Base-by-base conservation (phyloP, 148 eudicot genomes). In the Rhododendron williamsianum region DNA sequence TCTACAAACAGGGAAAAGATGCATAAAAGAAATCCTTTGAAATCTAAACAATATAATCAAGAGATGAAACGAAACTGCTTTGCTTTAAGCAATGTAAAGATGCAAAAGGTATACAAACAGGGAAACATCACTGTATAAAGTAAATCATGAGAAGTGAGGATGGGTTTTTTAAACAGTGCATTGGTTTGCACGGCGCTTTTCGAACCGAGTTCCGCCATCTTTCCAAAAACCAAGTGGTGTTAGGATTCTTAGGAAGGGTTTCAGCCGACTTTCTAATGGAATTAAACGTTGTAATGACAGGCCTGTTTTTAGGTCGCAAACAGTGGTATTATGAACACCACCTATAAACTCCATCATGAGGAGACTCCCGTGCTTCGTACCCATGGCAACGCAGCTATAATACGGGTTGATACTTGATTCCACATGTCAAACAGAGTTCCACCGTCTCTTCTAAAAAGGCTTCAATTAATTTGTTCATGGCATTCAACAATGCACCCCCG, bases 1-100 rank as follows among this genome's bases (percentile, higher is more conserved):
- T 87, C 86, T 71, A 79, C 27, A 58, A 67, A 63, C 41, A 48
- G 9, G 54, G 82, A 2, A 81, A 18, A 11, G 81, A 52, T 71
- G 0, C 4, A 2, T 51, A 51, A 11, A 12, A 12, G 54, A 51
- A 51, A 58, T 19, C 25, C 1, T 21, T 9, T 5, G 4, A 1
- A 82, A 48, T 7, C 3, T 48, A 84, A 6, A 21, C 33, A 27
- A 48, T 58, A 43, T 23, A 56, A 27, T 18, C 4, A 76, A 46
- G 8, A 4, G 5, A 49, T 16, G 21, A 41, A 58, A 18, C 0
- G 2, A 6, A 58, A 58, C n/a, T 58, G 65, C 65, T 58, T 58
- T 58, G 9, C 25, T 58, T 58, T 58, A 58, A 58, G 25, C 65
- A 58, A 8, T 5, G 65, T 6, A 58, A 58, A 58, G n/a, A 58